Conservation (phyloP, 768 basidiomycete species). For the Collybia sordida region DNA sequence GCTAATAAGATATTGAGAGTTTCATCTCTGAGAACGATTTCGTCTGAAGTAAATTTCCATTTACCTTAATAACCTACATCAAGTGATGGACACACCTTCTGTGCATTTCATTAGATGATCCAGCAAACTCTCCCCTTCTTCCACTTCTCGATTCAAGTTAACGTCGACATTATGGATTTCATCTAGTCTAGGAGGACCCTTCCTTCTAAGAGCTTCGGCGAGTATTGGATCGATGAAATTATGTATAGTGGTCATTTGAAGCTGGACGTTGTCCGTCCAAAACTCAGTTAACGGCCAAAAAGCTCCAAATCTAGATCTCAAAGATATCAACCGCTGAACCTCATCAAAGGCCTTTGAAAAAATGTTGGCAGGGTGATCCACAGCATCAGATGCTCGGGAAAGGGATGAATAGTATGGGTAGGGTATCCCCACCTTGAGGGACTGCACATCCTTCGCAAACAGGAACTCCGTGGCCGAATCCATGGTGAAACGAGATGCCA, state of each 20-base stretch:
- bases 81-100: slow-evolving; percentile 33
- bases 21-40: slow-evolving; percentile 41
- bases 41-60: slow-evolving; percentile 22
- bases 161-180: slow-evolving; percentile 13
- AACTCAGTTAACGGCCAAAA: slow-evolving; percentile 57
- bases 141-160: slow-evolving; percentile 22
- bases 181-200: slow-evolving; percentile 17
- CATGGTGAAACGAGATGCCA: slow-evolving; percentile 55
- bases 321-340: slow-evolving; percentile 41
- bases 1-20: slow-evolving; percentile 57
- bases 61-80: background rate
- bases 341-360: slow-evolving; percentile 52
- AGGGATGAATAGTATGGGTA: slow-evolving; percentile 38
- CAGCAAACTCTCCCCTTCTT: slow-evolving; percentile 44
- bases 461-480: slow-evolving; percentile 62
- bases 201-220: slow-evolving; percentile 41
- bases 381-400: slow-evolving; percentile 9
- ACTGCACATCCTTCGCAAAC: slow-evolving; percentile 46
- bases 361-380: slow-evolving; percentile 30
- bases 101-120: slow-evolving; percentile 53
- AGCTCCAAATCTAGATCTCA: slow-evolving; percentile 38
- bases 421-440: slow-evolving; percentile 45
- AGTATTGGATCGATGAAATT: slow-evolving; percentile 55
- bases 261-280: slow-evolving; percentile 43
- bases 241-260: slow-evolving; percentile 45